Evolutionary conservation across 2,329 filamentous ascomycete species (phyloP).

Genomic region (Huntiella decipiens): DNA sequence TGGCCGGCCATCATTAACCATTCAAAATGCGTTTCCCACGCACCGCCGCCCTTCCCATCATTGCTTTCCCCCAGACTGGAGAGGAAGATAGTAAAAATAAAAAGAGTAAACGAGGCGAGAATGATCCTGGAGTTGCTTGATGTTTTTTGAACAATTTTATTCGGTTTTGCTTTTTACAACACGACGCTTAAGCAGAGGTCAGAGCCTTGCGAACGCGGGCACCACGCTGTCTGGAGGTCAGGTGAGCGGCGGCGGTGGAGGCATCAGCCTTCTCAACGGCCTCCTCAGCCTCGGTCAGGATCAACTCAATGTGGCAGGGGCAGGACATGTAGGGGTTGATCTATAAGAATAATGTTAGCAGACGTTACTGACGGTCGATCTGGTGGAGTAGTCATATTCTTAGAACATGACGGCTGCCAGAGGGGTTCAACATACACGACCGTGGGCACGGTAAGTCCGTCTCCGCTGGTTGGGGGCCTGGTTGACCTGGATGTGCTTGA

Average conservation of each 20-base stretch:
- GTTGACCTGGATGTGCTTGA: slow-evolving; percentile 99
- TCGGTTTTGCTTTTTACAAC: slow-evolving; percentile 9
- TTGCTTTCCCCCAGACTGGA: too few relatives aligned
- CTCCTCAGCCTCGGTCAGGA: slow-evolving; percentile 96
- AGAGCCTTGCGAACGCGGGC: slow-evolving; percentile 43
- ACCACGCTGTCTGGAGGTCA: slow-evolving; percentile 88
- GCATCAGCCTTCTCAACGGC: slow-evolving; percentile 88
- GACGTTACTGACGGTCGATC: background rate
- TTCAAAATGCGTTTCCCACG: too few relatives aligned
- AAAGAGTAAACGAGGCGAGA: too few relatives aligned
- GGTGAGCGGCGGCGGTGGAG: slow-evolving; percentile 46
- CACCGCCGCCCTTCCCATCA: too few relatives aligned
- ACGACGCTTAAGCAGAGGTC: slow-evolving; percentile 36
- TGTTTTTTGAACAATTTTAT: slow-evolving; percentile 20
- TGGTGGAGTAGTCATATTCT: background rate
- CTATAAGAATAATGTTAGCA: slow-evolving; percentile 25
- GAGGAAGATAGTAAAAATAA: too few relatives aligned
- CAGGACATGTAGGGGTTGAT: slow-evolving; percentile 99
- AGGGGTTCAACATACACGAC: slow-evolving; percentile 62
- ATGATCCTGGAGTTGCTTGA: too few relatives aligned
- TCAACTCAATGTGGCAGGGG: slow-evolving; percentile 99
- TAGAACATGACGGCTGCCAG: background rate
- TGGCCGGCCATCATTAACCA: background rate
- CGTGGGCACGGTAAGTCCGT: slow-evolving; percentile 99
- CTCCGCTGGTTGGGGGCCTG: slow-evolving; percentile 98